Percentiles rank a stretch among this genome's conserved stretches.
These are phyloP conservation scores for Leccinum longicurvipes DNA, from an alignment of 768 basidiomycete species.

Conservation along the genomic window DNA sequence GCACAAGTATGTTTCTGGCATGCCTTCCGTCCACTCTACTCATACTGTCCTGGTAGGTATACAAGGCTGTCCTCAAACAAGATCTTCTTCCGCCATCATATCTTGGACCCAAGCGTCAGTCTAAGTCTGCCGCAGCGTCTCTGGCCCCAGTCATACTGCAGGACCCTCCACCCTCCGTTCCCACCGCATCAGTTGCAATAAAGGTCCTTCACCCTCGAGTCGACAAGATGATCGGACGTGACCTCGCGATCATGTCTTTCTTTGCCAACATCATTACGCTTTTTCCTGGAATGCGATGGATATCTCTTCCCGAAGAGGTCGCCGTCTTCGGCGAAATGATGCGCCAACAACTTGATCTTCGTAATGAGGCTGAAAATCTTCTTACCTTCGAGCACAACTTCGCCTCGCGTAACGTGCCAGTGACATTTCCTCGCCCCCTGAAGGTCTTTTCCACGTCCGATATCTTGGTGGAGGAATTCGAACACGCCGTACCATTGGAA, in stretches of 20 bases:
- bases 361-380: constrained; percentile 88
- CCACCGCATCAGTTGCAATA: constrained; percentile 87
- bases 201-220: constrained; percentile 94
- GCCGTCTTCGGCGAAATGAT: constrained; percentile 95
- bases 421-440: constrained; percentile 89
- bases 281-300: constrained; percentile 93
- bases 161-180: constrained; percentile 67
- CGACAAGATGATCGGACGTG: constrained; percentile 75
- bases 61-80: constrained; percentile 79
- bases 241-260: constrained; percentile 92
- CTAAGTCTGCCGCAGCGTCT: constrained; percentile 43
- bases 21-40: background rate
- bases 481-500: constrained; percentile 90
- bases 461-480: constrained; percentile 87
- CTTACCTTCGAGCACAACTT: constrained; percentile 86
- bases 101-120: constrained; percentile 66
- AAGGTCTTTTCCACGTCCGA: constrained; percentile 77
- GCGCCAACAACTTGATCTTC: constrained; percentile 88
- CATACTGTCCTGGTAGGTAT: constrained; percentile 52
- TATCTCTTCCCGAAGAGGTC: constrained; percentile 94
- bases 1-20: constrained; percentile 57
- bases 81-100: constrained; percentile 86
- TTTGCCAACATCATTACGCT: constrained; percentile 77
- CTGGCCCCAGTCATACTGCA: constrained; percentile 47
- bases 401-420: constrained; percentile 67